Evolutionary conservation across 495 filamentous ascomycete genomes (phyloP).

Genomic region (Rostrohypoxylon terebratum): DNA sequence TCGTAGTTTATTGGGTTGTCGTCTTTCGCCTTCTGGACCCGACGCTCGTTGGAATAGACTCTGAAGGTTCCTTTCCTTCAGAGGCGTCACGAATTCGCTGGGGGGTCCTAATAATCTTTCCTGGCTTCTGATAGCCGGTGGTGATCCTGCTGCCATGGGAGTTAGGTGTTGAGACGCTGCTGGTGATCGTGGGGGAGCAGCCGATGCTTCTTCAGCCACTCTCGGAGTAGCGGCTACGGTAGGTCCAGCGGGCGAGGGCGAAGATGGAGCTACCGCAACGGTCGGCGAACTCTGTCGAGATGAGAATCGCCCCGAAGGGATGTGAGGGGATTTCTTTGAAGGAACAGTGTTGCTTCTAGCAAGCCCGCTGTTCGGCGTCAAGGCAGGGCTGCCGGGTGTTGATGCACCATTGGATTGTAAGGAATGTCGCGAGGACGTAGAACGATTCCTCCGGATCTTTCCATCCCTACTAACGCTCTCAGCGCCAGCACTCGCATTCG

Average conservation of each 20-base stretch:
- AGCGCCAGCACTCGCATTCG: slow-evolving; percentile 85
- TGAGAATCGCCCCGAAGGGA: slow-evolving; percentile 66
- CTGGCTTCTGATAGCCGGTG: slow-evolving; percentile 58
- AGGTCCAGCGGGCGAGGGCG: slow-evolving; percentile 46
- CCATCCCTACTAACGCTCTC: slow-evolving; percentile 86
- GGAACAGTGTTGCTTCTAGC: slow-evolving; percentile 94
- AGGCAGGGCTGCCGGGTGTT: slow-evolving; percentile 76
- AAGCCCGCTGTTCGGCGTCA: slow-evolving; percentile 70
- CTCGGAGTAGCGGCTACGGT: slow-evolving; percentile 51
- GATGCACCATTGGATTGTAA: slow-evolving; percentile 75
- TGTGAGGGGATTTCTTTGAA: slow-evolving; percentile 86
- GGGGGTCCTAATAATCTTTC: slow-evolving; percentile 59
- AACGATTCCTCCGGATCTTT: slow-evolving; percentile 85
- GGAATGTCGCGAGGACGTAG: slow-evolving; percentile 73
- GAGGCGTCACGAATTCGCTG: slow-evolving; percentile 69
- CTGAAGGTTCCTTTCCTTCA: slow-evolving; percentile 74
- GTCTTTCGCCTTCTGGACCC: slow-evolving; percentile 69
- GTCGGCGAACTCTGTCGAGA: slow-evolving; percentile 58
- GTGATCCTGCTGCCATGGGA: slow-evolving; percentile 32
- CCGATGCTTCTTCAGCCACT: slow-evolving; percentile 38
- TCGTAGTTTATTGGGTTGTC: slow-evolving; percentile 84
- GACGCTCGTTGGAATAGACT: slow-evolving; percentile 78
- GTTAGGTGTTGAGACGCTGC: slow-evolving; percentile 42
- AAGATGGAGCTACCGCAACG: slow-evolving; percentile 41
- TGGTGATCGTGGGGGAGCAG: slow-evolving; percentile 37